Percentiles rank a stretch among this genome's conserved stretches.
Evolutionary conservation across 169 alveolate genomes (phyloP).

Genomic region (Plasmodium relictum): DNA sequence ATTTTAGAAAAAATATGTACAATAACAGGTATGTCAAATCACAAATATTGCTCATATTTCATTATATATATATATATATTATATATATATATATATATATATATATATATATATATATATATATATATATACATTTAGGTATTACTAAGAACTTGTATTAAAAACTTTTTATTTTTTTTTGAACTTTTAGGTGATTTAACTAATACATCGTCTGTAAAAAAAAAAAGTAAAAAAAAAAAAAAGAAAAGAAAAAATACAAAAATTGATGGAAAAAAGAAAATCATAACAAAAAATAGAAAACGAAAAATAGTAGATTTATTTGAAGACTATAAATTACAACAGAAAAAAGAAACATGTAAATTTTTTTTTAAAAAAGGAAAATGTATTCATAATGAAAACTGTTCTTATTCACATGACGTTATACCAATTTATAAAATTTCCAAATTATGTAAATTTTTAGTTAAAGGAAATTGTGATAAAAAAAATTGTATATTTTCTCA

Average conservation of each 20-base stretch:
- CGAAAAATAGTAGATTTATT: not conserved
- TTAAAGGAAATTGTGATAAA: slow-evolving; percentile 78
- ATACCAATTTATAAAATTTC: slow-evolving; percentile 86
- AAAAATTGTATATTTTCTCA: slow-evolving; percentile 85
- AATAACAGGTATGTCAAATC: slow-evolving; percentile 26
- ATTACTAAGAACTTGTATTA: not conserved
- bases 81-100: not conserved
- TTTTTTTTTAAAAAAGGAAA: slow-evolving; percentile 82
- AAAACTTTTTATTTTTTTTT: not conserved
- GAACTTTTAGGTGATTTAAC: slow-evolving; percentile 21
- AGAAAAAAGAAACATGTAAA: slow-evolving; percentile 79
- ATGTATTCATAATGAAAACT: slow-evolving; percentile 82
- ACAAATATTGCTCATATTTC: not conserved
- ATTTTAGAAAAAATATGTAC: slow-evolving; percentile 43
- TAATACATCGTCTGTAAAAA: not conserved
- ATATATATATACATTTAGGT: not conserved
- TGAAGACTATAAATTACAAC: slow-evolving; percentile 23
- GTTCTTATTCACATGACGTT: slow-evolving; percentile 86
- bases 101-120: not conserved
- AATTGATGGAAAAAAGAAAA: slow-evolving; percentile 1
- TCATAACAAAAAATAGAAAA: slow-evolving; percentile 7
- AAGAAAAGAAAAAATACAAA: slow-evolving; percentile 35
- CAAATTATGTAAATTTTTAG: slow-evolving; percentile 82
- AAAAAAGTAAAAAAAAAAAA: slow-evolving; percentile 22
- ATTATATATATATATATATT: not conserved